Base-by-base conservation (phyloP, 2,329 filamentous ascomycete species). In the Rhexocercosporidium sp. region DNA sequence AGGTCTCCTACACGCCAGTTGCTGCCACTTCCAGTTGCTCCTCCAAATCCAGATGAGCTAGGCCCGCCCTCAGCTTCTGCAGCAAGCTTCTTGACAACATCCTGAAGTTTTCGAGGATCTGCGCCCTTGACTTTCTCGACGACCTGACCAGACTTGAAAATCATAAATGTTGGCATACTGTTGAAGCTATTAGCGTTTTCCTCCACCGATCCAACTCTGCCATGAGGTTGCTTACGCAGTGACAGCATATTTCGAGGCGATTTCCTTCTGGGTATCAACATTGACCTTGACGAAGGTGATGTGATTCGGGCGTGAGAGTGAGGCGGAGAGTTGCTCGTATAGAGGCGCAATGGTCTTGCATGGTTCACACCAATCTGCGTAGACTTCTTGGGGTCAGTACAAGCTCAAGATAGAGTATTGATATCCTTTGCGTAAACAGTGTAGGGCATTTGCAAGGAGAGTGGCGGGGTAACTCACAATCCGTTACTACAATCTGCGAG, bases 251-350 rank as follows among this genome's bases (percentile, higher is more conserved):
- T 89, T 87, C 68, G 86, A 78, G 18, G 92, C 88, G 70, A 98
- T 87, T 44, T 92, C 88, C 75, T 88, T 84, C 77, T 96, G 91
- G 60, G 85, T 80, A 73, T 97, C 93, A 68, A 88, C 91, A 83
- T 98, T 90, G 82, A 97, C 86, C 82, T 96, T 97, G 78, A 89
- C 88, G 78, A 98, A 97, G 39, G 90, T 92, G 74, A 97, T 90
- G 71, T 86, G 83, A 73, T 90, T 88, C 18, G 90, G 86, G 61
- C 89, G 86, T 20, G 92, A 91, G 54, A 97, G 85, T 69, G 89
- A 85, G 53, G 81, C 78, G 37, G 94, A 89, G 59, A 97, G 86
- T 77, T 90, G 83, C 75, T 96, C 92, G 82, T 93, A 97, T 70
- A 94, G 80, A 20, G 94, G 93, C 6, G 91, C 92, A 72, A 98